Conservation (phyloP, 768 basidiomycete genomes). For the Collybia sordida region DNA sequence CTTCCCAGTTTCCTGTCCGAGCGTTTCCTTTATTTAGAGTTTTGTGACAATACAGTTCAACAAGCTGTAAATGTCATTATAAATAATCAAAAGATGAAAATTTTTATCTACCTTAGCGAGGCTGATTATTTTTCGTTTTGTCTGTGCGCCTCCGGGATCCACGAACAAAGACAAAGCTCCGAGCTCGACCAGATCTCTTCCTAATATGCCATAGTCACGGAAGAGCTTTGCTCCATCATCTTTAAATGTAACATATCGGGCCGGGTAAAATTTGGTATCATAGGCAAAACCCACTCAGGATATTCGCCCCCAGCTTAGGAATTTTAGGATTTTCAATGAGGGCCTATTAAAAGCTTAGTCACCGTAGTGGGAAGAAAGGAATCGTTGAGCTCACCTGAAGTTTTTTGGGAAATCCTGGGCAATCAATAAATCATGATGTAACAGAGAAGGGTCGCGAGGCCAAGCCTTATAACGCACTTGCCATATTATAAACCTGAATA, state of each 20-base stretch:
- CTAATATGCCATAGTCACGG: slow-evolving; percentile 36
- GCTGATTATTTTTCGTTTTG: slow-evolving; percentile 26
- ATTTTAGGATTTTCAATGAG: slow-evolving; percentile 28
- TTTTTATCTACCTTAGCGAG: slow-evolving; percentile 28
- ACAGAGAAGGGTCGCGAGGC: neutral
- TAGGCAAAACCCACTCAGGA: slow-evolving; percentile 22
- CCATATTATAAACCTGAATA: slow-evolving; percentile 28
- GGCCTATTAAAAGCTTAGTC: slow-evolving; percentile 14
- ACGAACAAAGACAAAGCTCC: slow-evolving; percentile 28
- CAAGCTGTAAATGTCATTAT: slow-evolving; percentile 20
- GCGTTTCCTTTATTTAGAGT: slow-evolving; percentile 26
- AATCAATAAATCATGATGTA: neutral
- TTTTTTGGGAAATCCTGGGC: slow-evolving; percentile 28
- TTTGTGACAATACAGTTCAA: slow-evolving; percentile 29
- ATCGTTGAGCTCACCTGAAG: slow-evolving; percentile 18
- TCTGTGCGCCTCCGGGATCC: slow-evolving; percentile 20
- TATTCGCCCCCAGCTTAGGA: slow-evolving; percentile 32
- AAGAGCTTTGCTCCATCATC: slow-evolving; percentile 39
- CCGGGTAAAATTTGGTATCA: neutral
- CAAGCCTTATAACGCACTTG: slow-evolving; percentile 17
- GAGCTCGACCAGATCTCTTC: slow-evolving; percentile 33
- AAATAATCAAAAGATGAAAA: neutral
- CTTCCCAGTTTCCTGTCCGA: slow-evolving; percentile 36
- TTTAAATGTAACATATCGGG: slow-evolving; percentile 4
- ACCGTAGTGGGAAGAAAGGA: neutral